These are phyloP conservation scores for Debaryomyces fabryi DNA, from an alignment of 1,139 yeast species.

Conservation along the genomic window DNA sequence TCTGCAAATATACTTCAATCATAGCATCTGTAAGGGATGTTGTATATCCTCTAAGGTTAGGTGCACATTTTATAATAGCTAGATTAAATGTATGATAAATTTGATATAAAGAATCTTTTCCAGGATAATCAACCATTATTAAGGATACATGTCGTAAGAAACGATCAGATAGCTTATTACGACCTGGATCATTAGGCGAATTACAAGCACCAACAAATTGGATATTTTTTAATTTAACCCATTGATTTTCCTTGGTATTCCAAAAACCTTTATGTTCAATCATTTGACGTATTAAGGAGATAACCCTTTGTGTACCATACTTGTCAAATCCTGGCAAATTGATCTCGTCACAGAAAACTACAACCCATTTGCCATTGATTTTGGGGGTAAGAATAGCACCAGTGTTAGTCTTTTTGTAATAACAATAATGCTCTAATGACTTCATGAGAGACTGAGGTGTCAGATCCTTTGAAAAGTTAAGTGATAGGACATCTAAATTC, in stretches of 20 bases:
- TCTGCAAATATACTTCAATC: conserved; percentile 59
- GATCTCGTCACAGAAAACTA: conserved; percentile 90
- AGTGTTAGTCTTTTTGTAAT: conserved; percentile 52
- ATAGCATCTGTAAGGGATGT: conserved; percentile 63
- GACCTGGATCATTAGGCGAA: conserved; percentile 81
- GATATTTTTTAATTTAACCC: conserved; percentile 69
- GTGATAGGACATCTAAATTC: conserved; percentile 60
- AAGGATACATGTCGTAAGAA: conserved; percentile 71
- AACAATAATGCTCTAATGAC: conserved; percentile 74
- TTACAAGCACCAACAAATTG: conserved; percentile 96
- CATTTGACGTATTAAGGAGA: conserved; percentile 76
- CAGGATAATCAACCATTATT: conserved; percentile 82
- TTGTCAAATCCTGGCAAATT: conserved; percentile 75
- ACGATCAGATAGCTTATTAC: conserved; percentile 60
- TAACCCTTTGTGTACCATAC: conserved; percentile 77
- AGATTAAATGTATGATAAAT: conserved; percentile 64
- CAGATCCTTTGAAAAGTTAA: conserved; percentile 87
- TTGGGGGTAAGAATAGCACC: conserved; percentile 64
- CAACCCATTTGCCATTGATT: conserved; percentile 69
- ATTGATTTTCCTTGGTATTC: conserved; percentile 58
- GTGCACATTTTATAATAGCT: conserved; percentile 65
- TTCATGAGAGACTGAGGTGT: conserved; percentile 62
- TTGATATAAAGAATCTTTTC: conserved; percentile 58
- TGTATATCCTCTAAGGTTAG: conserved; percentile 60
- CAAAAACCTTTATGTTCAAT: conserved; percentile 80